phyloP scores from a whole-genome alignment of 345 rosid genomes.

The Capsella bursapastoris region DNA sequence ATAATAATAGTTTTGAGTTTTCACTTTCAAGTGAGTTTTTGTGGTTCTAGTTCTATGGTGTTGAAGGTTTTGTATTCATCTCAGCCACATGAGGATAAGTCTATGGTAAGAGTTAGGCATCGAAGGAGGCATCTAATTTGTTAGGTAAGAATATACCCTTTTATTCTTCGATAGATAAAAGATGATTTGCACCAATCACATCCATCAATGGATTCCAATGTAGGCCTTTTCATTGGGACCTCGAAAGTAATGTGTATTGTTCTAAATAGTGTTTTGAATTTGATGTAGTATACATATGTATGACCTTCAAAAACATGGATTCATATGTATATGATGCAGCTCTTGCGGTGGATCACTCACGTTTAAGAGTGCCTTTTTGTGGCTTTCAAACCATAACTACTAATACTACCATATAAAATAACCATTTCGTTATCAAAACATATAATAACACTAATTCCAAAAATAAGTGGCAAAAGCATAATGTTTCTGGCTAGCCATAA shows the following conservation, averaged over 20 bases:
- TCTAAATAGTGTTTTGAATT: not conserved
- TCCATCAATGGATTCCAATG: not conserved
- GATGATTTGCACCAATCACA: not conserved
- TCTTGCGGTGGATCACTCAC: no score
- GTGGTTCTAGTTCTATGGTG: conserved; percentile 1
- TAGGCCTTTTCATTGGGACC: not conserved
- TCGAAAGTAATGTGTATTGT: not conserved
- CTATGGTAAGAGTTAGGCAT: conserved; percentile 9
- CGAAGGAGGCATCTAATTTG: conserved; percentile 26
- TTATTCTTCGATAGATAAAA: no score
- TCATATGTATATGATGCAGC: not conserved
- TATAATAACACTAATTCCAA: not conserved
- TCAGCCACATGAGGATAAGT: not conserved
- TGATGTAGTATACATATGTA: not conserved
- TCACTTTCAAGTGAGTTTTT: conserved; percentile 22
- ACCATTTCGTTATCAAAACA: not conserved
- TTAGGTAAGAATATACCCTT: conserved; percentile 4
- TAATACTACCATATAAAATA: not conserved
- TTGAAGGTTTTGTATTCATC: not conserved
- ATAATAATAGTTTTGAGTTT: conserved; percentile 3
- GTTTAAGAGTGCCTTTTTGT: no score
- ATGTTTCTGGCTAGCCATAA: not conserved
- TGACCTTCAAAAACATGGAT: not conserved
- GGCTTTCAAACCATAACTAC: not conserved
- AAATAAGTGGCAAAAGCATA: not conserved